Evolutionary conservation across 805 yeast species (phyloP), one percentile per base, ranked within the genome.

Genomic region (Saccharomycopsis javanensis): DNA sequence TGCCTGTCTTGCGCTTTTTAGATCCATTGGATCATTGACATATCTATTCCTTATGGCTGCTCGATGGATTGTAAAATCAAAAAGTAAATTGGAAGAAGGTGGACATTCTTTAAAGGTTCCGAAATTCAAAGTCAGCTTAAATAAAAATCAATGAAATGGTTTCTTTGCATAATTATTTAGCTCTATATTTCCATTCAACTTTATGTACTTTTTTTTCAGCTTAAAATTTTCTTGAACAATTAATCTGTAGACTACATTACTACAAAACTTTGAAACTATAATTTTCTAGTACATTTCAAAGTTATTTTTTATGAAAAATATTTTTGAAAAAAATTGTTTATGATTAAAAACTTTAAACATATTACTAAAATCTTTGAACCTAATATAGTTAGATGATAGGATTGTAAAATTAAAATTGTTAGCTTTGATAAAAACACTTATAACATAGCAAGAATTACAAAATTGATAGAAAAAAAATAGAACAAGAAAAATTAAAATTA

Each of bases 1-100:
- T 57, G 96, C 97, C 1, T 83, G 79, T 0, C 76, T 94, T 64
- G 86, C 98, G 0, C 72, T 82, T 4, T 79, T 90, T 70, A 80
- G 98, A 71, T 96, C 91, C 1, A 56, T 79, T 30, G 99, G 98
- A 1, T 88, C 97, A 0, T 65, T 82, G 45, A 78, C 83, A 1
- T 94, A 83, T 72, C 75, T 94, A 64, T 63, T 70, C 54, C 63
- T 71, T 54, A 70, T 73, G 60, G 72, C 69, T 55, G 55, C 73
- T 50, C 72, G 79, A 56, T 64, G 71, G 58, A 59, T 71, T 28
- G 71, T 76, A 30, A 75, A 75, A 60, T 68, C 69, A 53, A 69
- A 67, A 35, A 72, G 73, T 58, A 75, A 72, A 59, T 65, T 69
- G 53, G 74, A 72, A 57, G 73, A 70, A 50, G 66, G 67, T 38